These are phyloP conservation scores for Barnettozyma californica DNA, from an alignment of 805 yeast genomes.

Conservation along the genomic window DNA sequence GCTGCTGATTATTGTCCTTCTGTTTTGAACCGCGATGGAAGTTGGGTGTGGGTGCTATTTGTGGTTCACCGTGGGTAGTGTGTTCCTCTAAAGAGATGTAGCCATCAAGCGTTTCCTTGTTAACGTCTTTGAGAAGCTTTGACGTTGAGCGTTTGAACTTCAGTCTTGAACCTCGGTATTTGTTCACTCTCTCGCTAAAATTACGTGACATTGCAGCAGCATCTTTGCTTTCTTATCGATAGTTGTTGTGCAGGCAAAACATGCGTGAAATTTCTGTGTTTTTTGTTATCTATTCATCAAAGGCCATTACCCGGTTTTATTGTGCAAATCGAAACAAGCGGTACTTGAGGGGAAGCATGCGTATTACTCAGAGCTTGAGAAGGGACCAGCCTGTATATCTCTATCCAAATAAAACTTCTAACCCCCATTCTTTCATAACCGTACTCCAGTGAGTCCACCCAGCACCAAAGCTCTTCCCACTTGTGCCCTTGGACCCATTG, in stretches of 20 bases:
- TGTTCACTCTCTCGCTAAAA: background rate
- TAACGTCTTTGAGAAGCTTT: background rate
- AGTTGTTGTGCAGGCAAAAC: no score
- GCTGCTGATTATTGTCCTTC: background rate
- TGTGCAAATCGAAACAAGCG: no score
- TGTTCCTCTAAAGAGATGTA: background rate
- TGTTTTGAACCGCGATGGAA: background rate
- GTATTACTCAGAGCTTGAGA: background rate
- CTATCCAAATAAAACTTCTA: slow-evolving; percentile 58
- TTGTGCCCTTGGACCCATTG: slow-evolving; percentile 8
- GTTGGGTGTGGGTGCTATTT: background rate
- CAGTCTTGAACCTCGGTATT: background rate
- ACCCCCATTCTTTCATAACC: slow-evolving; percentile 71
- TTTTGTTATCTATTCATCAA: no score
- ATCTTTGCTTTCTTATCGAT: no score
- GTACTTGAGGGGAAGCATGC: background rate
- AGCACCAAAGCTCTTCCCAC: slow-evolving; percentile 38
- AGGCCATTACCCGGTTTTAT: background rate
- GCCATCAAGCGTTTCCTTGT: background rate
- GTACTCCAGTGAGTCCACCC: slow-evolving; percentile 61
- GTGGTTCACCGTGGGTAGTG: background rate
- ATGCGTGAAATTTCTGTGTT: no score
- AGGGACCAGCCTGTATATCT: background rate
- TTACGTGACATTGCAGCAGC: background rate
- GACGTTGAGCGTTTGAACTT: background rate